A percentile compares a stretch with the other conserved stretches of the same genome.
These are phyloP conservation scores for Entophlyctis helioformis DNA, from an alignment of 192 early-diverging fungal genomes.

Conservation along the genomic window DNA sequence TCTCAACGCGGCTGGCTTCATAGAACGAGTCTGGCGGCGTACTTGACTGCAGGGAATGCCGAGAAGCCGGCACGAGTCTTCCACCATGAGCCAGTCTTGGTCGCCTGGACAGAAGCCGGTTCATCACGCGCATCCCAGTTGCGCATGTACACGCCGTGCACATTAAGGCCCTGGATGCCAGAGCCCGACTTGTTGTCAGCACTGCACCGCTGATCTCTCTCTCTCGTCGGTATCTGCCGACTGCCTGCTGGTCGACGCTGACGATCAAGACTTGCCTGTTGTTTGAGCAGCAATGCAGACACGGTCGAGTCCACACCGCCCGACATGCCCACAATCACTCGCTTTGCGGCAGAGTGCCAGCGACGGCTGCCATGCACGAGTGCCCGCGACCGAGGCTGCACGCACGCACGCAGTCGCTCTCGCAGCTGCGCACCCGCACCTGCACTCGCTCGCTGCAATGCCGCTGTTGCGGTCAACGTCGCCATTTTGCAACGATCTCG, in stretches of 20 bases:
- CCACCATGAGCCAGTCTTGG: constrained; percentile 68
- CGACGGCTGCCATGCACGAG: too few relatives aligned
- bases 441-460: too few relatives aligned
- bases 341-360: background rate
- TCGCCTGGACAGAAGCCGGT: constrained; percentile 60
- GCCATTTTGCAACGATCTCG: too few relatives aligned
- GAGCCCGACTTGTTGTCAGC: background rate
- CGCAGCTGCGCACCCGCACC: too few relatives aligned
- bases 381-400: too few relatives aligned
- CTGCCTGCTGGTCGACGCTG: background rate
- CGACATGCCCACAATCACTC: constrained; percentile 75
- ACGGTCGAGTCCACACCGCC: constrained; percentile 94
- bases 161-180: constrained; percentile 37
- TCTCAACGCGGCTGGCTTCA: background rate
- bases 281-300: constrained; percentile 60
- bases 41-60: constrained; percentile 44
- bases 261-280: constrained; percentile 19
- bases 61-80: constrained; percentile 52
- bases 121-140: constrained; percentile 92
- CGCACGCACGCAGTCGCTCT: too few relatives aligned
- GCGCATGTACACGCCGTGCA: constrained; percentile 82
- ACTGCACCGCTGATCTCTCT: background rate
- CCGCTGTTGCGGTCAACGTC: too few relatives aligned
- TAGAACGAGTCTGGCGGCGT: background rate
- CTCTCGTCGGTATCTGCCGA: background rate